A percentile compares a stretch with the other conserved stretches of the same genome.
phyloP scores from a whole-genome alignment of 2,329 filamentous ascomycete species.

The Epicoccum sorghinum region DNA sequence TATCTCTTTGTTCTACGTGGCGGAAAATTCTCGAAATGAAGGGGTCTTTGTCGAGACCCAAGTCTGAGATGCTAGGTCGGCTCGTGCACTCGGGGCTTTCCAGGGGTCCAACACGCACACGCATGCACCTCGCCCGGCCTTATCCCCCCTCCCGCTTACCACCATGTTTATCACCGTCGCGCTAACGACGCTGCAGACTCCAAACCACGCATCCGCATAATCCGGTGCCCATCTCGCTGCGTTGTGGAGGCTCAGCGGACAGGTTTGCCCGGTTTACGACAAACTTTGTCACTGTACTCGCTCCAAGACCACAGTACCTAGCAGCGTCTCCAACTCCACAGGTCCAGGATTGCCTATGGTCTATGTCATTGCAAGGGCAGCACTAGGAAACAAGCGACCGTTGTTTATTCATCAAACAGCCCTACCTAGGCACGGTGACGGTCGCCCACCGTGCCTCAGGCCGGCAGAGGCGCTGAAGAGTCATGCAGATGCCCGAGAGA shows the following conservation, averaged over 20 bases:
- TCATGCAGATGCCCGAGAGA: conserved; percentile 3
- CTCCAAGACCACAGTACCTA: background rate
- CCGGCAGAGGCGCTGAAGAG: conserved; percentile 1
- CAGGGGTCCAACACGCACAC: conserved; percentile 6
- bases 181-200: conserved; percentile 3
- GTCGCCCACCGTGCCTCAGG: conserved; percentile 6
- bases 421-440: conserved; percentile 2
- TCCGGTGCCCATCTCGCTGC: conserved; percentile 1
- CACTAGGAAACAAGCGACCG: conserved; percentile 13
- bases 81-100: conserved; percentile 2
- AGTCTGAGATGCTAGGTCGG: conserved; percentile 5
- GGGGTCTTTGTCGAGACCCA: conserved; percentile 8
- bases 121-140: conserved; percentile 13
- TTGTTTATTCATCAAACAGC: conserved; percentile 16
- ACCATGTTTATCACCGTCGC: background rate
- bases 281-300: background rate
- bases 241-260: conserved; percentile 5
- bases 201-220: conserved; percentile 1
- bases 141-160: conserved; percentile 4
- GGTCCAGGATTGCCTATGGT: background rate
- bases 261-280: background rate
- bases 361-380: conserved; percentile 9
- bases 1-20: conserved; percentile 6
- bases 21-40: conserved; percentile 15
- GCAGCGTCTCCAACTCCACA: background rate